Evolutionary conservation across 176 grass and related monocot genomes (phyloP).

Genomic region (Oryza officinalis): DNA sequence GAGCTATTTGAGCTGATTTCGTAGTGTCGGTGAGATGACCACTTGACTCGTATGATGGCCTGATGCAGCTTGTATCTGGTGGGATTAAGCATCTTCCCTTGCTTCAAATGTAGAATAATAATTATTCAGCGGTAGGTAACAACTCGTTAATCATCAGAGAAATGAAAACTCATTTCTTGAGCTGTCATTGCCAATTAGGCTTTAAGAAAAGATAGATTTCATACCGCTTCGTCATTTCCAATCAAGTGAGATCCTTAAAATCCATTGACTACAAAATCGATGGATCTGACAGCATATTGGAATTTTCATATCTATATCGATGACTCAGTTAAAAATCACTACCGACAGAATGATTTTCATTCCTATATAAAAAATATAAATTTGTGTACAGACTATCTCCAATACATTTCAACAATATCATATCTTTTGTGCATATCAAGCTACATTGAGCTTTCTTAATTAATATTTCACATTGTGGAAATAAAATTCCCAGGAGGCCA

Average conservation of each 20-base stretch:
- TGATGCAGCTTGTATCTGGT: constrained; percentile 45
- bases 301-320: not conserved
- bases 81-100: constrained; percentile 44
- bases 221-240: not conserved
- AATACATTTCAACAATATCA: not conserved
- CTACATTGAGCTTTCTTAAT: not conserved
- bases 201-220: constrained; percentile 15
- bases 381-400: not conserved
- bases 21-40: constrained; percentile 52
- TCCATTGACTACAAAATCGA: not conserved
- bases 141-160: constrained; percentile 35
- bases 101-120: constrained; percentile 35
- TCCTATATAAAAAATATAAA: not conserved
- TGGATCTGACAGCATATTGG: not conserved
- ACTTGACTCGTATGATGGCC: constrained; percentile 34
- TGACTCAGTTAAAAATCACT: not conserved
- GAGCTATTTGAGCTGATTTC: constrained; percentile 25
- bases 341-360: not conserved
- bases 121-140: constrained; percentile 38
- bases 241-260: constrained; percentile 2
- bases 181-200: constrained; percentile 23
- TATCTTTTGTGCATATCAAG: not conserved
- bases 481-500: not conserved
- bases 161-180: constrained; percentile 39
- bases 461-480: not conserved